Percentiles rank a stretch among this genome's conserved stretches.
Evolutionary conservation across 2,329 filamentous ascomycete genomes (phyloP).

Genomic region (Microdochium trichocladiopsis): DNA sequence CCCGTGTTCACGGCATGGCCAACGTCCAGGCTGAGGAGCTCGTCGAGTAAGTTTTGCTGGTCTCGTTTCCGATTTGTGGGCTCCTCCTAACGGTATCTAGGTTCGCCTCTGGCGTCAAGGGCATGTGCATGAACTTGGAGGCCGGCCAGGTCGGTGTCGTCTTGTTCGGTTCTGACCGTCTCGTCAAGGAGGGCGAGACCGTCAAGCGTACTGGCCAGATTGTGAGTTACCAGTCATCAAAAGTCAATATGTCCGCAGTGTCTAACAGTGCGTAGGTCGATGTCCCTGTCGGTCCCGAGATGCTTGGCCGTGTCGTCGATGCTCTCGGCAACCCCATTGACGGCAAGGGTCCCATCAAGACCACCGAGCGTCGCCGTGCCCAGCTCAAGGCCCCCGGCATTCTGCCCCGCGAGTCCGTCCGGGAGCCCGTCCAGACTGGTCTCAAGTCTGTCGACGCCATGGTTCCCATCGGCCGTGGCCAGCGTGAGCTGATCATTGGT

Average conservation of each 20-base stretch:
- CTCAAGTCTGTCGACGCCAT: conserved; percentile 99
- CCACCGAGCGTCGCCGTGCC: conserved; percentile 87
- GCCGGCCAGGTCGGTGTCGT: conserved; percentile 99
- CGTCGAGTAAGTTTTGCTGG: conserved; percentile 76
- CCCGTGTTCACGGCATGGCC: conserved; percentile 98
- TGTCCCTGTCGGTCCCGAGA: conserved; percentile 83
- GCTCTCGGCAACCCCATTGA: conserved; percentile 99
- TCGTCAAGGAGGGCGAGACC: conserved; percentile 98
- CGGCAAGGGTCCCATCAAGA: conserved; percentile 95
- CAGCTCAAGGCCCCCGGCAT: conserved; percentile 99
- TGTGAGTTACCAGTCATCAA: conserved; percentile 51
- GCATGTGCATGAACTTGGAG: conserved; percentile 99
- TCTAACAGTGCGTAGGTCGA: conserved; percentile 62
- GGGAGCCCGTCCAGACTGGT: conserved; percentile 98
- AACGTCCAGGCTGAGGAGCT: conserved; percentile 99
- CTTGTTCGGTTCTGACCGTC: conserved; percentile 99
- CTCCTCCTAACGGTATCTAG: conserved; percentile 36
- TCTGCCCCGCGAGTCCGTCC: conserved; percentile 93
- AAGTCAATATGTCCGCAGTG: not conserved
- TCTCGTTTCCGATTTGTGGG: conserved; percentile 7
- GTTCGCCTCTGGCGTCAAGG: conserved; percentile 99
- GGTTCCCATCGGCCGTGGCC: conserved; percentile 99
- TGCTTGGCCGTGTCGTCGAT: conserved; percentile 97
- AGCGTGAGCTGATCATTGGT: conserved; percentile 99
- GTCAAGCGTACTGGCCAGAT: conserved; percentile 99